These are phyloP conservation scores for Pythium sp. DNA, from an alignment of 352 stramenopile species.

Conservation along the genomic window DNA sequence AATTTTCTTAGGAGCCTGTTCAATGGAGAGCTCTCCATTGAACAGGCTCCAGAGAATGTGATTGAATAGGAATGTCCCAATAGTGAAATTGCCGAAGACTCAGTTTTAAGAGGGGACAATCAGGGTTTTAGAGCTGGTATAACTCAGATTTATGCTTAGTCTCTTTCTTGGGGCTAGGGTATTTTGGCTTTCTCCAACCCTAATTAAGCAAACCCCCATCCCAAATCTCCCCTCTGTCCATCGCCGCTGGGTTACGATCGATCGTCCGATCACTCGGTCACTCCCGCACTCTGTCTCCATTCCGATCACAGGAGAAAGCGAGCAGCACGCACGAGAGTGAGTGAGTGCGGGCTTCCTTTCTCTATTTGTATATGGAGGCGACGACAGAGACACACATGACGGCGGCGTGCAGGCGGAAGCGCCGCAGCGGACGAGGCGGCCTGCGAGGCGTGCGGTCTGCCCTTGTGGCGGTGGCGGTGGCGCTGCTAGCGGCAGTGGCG, in stretches of 20 bases:
- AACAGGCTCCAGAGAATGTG: too few species aligned
- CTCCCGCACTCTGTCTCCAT: conserved; percentile 1
- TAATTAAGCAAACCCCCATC: neutral
- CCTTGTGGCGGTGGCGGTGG: neutral
- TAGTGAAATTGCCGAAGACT: too few species aligned
- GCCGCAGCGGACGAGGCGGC: neutral
- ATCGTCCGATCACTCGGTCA: neutral
- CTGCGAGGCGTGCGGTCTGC: neutral
- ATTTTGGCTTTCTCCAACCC: neutral
- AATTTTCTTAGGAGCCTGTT: too few species aligned
- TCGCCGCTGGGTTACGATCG: neutral
- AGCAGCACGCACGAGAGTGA: neutral
- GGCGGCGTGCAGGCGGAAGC: neutral
- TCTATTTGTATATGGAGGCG: neutral
- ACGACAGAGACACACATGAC: neutral
- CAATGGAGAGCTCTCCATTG: too few species aligned
- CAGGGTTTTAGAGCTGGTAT: too few species aligned
- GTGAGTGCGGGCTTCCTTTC: neutral
- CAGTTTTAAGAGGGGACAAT: too few species aligned
- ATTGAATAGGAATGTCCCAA: too few species aligned
- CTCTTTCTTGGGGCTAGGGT: neutral
- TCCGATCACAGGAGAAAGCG: neutral
- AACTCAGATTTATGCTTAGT: neutral
- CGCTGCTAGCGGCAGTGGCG: neutral
- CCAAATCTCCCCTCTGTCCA: neutral